Evolutionary conservation across 2,329 filamentous ascomycete species (phyloP), one percentile per base, ranked within the genome.

Genomic region (Penicillium sp.): DNA sequence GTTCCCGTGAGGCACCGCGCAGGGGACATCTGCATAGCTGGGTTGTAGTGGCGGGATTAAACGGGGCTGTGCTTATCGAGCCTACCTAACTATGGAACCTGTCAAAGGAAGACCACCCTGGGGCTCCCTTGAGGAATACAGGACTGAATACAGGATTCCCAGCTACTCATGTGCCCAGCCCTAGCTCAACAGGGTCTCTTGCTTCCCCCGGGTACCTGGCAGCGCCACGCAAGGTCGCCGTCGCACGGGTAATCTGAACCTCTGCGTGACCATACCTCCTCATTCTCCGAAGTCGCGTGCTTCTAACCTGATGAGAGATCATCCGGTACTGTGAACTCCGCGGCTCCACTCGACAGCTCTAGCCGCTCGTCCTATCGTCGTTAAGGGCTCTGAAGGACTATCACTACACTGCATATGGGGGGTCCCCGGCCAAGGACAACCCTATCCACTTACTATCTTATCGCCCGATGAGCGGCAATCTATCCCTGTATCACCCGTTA

Each of bases 271-370:
- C 10, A 5, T 16, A 34, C 14, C 48, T 49, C 46, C 44, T 53
- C 56, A 57, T 42, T 48, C 51, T 61, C 60, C 55, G 55, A 59
- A 56, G 60, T 64, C 62, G 62, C 61, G 62, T 64, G 62, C 61
- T 58, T 56, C 11, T 28, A 46, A 49, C 48, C 51, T 59, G 52
- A 62, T 52, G 56, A 49, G 55, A 48, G 28, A 24, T 48, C 16
- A 16, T 54, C 42, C 40, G 43, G 44, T 48, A 43, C 34, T 44
- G 31, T 51, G 40, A 39, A 23, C 48, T 45, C 42, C 28, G 16
- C 13, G n/a, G 14, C 49, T 34, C 36, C 42, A 45, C 42, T 24
- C 18, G 10, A 48, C 16, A 42, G 37, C 47, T 39, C 47, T 23
- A 40, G 42, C 37, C 37, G 40, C 42, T 29, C 18, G 14, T 11